Evolutionary conservation across 1,139 yeast species (phyloP), one percentile per base, ranked within the genome.

Genomic region (Meyerozyma guilliermondii): DNA sequence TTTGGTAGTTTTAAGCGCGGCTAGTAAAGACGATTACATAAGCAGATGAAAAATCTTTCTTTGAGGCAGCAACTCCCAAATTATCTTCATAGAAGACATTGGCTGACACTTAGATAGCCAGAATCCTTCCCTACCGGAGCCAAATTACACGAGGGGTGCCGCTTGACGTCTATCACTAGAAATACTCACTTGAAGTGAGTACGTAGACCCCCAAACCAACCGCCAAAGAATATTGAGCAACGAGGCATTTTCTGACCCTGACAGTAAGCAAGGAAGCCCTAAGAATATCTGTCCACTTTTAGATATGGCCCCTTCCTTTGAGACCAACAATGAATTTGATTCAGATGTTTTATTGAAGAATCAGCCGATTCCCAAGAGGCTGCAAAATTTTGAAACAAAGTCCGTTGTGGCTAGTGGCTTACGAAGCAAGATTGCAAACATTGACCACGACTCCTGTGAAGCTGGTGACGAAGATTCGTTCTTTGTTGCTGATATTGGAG

Each of bases 381-480:
- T 43, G 23, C 30, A 45, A 30, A 35, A 43, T 39, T 45, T 45
- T 40, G 48, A 48, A 41, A 43, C 48, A 23, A 46, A 40, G 38
- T 35, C 43, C 14, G 40, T 43, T 11, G 47, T 50, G 36, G 52
- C 46, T 18, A 31, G 64, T 1, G 76, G 81, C 2, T 58, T 82
- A 46, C 50, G 60, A 35, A 47, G 60, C n/a, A 75, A 72, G 41
- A 65, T 81, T 43, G 53, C 60, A 7, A 46, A 56, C 2, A 70
- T 85, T 50, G 81, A 86, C 60, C 71, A 70, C 50, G 81, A 78
- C 43, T 64, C 69, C 39, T 86, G 94, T 63, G 79, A 67, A 24
- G 78, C 92, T 5, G 94, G 89, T 43, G 91, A 81, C 33, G 95
- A 87, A 59, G 86, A 86, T 56, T 81, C 97, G 10, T 91, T 92